Conservation (phyloP, 1,139 yeast genomes). For the Protomyces arabidopsidicola region DNA sequence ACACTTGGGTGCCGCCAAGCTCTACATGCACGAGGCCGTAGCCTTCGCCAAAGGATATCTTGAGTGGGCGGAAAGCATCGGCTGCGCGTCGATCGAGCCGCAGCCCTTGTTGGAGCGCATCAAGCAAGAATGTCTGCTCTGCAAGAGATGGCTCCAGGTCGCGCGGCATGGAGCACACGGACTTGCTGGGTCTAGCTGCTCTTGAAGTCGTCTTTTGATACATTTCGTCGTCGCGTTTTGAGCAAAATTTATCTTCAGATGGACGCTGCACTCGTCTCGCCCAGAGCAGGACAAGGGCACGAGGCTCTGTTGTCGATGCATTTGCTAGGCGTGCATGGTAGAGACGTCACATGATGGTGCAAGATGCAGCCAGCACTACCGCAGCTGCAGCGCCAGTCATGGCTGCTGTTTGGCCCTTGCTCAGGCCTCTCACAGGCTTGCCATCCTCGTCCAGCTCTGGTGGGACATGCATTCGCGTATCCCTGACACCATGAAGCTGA, state of each 20-base stretch:
- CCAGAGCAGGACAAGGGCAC: too few species aligned
- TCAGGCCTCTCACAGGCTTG: constrained; percentile 2
- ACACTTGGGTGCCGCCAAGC: constrained; percentile 68
- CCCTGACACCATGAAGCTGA: constrained; percentile 8
- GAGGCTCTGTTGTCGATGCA: too few species aligned
- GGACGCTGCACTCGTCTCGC: too few species aligned
- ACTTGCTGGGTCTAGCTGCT: not conserved
- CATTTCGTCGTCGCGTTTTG: too few species aligned
- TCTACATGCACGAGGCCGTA: constrained; percentile 76
- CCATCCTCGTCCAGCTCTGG: constrained; percentile 14
- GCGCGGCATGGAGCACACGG: constrained; percentile 47
- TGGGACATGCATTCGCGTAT: constrained; percentile 10
- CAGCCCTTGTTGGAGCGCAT: constrained; percentile 56
- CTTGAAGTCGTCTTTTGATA: not conserved
- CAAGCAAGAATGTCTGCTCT: constrained; percentile 59
- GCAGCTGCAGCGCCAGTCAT: constrained; percentile 20
- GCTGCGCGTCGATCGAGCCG: constrained; percentile 68
- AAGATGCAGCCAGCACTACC: constrained; percentile 8
- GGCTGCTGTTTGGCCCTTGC: not conserved
- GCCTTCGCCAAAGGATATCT: constrained; percentile 60
- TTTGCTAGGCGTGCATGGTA: too few species aligned
- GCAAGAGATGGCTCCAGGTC: constrained; percentile 60
- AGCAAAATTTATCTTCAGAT: too few species aligned
- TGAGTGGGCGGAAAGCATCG: constrained; percentile 59
- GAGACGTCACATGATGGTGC: constrained; percentile 6